phyloP scores from a whole-genome alignment of 352 stramenopile genomes.

The Phytophthora macrochlamydospora region DNA sequence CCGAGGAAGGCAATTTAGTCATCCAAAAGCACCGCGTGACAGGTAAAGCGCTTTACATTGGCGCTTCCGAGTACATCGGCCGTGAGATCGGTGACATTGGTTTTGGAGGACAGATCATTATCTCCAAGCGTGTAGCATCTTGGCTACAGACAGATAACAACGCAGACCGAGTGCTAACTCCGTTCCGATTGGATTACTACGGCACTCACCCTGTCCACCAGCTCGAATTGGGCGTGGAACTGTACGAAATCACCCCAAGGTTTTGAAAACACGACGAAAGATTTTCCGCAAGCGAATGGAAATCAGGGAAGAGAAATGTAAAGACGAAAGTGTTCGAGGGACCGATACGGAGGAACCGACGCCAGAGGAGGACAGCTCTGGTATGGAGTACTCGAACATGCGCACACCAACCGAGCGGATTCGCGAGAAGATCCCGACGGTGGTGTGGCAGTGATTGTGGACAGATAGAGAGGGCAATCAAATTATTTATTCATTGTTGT shows the following conservation, averaged over 20 bases:
- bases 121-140: constrained; percentile 61
- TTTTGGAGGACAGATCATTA: constrained; percentile 70
- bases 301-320: constrained; percentile 31
- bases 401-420: constrained; percentile 48
- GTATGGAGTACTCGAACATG: constrained; percentile 43
- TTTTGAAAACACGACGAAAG: constrained; percentile 55
- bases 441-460: constrained; percentile 40
- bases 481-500: constrained; percentile 40
- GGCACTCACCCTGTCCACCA: constrained; percentile 49
- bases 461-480: constrained; percentile 32
- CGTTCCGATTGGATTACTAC: constrained; percentile 59
- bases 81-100: constrained; percentile 70
- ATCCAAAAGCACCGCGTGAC: constrained; percentile 67
- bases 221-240: constrained; percentile 60
- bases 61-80: constrained; percentile 64
- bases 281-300: constrained; percentile 53
- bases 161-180: constrained; percentile 40
- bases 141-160: constrained; percentile 50
- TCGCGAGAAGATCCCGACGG: constrained; percentile 39
- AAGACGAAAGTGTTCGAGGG: constrained; percentile 27
- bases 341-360: constrained; percentile 42
- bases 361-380: constrained; percentile 37
- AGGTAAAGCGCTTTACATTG: constrained; percentile 68
- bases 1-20: constrained; percentile 57
- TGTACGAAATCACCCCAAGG: constrained; percentile 67